Evolutionary conservation across 805 yeast species (phyloP).

Genomic region (Starmerella bombi): DNA sequence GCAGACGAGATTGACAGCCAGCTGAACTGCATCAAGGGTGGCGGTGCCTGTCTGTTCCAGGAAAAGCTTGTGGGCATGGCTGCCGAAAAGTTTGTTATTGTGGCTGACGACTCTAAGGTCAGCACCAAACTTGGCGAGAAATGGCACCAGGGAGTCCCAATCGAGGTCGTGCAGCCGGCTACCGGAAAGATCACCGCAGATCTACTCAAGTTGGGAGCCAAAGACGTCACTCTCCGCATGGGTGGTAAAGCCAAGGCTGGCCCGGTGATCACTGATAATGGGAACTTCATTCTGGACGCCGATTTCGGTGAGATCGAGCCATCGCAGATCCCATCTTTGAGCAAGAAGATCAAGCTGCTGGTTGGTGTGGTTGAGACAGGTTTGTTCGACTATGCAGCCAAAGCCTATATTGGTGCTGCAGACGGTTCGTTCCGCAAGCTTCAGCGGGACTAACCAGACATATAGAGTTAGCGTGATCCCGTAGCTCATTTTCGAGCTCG

Average conservation of each 20-base stretch:
- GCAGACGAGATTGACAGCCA: constrained; percentile 87
- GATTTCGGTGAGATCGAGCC: constrained; percentile 66
- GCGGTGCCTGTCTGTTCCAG: constrained; percentile 95
- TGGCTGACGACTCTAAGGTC: constrained; percentile 84
- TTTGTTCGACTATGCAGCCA: constrained; percentile 56
- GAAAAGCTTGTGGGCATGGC: constrained; percentile 85
- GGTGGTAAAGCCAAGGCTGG: constrained; percentile 94
- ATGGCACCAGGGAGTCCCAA: constrained; percentile 89
- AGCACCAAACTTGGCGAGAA: constrained; percentile 57
- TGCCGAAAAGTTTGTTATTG: constrained; percentile 63
- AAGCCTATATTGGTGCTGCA: constrained; percentile 80
- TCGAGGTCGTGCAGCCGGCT: constrained; percentile 85
- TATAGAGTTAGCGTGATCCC: too few species aligned
- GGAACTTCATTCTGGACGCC: constrained; percentile 85
- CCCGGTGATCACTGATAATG: constrained; percentile 90
- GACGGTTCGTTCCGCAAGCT: constrained; percentile 43
- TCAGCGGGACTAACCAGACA: too few species aligned
- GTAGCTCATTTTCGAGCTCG: too few species aligned
- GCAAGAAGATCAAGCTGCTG: constrained; percentile 51
- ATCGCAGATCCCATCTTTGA: constrained; percentile 37
- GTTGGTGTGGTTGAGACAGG: constrained; percentile 98
- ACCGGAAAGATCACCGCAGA: constrained; percentile 62
- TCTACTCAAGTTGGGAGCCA: constrained; percentile 51
- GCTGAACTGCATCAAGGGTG: constrained; percentile 88
- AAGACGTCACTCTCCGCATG: constrained; percentile 52